Percentiles rank a stretch among this genome's conserved stretches.
Evolutionary conservation across 306 rosid genomes (phyloP).

Genomic region (Senna siamea): DNA sequence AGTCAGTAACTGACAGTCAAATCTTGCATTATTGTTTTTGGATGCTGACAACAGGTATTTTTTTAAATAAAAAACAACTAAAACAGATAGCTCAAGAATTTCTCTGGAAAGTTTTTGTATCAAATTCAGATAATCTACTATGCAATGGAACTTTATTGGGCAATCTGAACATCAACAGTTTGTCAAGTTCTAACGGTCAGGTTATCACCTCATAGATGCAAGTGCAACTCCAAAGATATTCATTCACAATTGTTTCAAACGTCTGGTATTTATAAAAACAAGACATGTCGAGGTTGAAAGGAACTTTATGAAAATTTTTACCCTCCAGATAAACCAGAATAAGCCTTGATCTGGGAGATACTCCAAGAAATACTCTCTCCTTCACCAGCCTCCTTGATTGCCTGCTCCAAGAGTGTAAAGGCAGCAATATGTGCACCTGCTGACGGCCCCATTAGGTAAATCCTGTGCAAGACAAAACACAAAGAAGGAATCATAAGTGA

Average conservation of each 20-base stretch:
- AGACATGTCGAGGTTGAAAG: not conserved
- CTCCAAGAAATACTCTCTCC: slow-evolving; percentile 85
- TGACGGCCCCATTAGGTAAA: slow-evolving; percentile 96
- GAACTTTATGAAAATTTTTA: slow-evolving; percentile 40
- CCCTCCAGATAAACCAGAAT: slow-evolving; percentile 98
- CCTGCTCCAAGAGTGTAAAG: slow-evolving; percentile 77
- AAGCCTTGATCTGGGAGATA: slow-evolving; percentile 80
- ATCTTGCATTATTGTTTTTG: not conserved
- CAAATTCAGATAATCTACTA: not conserved
- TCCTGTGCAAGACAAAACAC: slow-evolving; percentile 48
- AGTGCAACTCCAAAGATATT: not conserved
- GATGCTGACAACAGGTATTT: not conserved
- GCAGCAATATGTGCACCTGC: slow-evolving; percentile 99
- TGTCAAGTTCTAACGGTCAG: not conserved
- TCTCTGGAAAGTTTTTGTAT: not conserved
- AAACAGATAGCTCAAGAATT: not conserved
- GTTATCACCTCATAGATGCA: slow-evolving; percentile 13
- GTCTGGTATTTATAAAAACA: slow-evolving; percentile 5
- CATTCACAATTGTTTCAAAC: not conserved
- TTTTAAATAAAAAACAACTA: not conserved
- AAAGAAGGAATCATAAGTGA: slow-evolving; percentile 32
- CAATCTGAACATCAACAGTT: not conserved
- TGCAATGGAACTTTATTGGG: not conserved
- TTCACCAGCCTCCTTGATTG: slow-evolving; percentile 89
- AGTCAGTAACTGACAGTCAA: not conserved